Evolutionary conservation across 129 eudicot genomes (phyloP), one percentile per base, ranked within the genome.

Genomic region (Tagetes patula): DNA sequence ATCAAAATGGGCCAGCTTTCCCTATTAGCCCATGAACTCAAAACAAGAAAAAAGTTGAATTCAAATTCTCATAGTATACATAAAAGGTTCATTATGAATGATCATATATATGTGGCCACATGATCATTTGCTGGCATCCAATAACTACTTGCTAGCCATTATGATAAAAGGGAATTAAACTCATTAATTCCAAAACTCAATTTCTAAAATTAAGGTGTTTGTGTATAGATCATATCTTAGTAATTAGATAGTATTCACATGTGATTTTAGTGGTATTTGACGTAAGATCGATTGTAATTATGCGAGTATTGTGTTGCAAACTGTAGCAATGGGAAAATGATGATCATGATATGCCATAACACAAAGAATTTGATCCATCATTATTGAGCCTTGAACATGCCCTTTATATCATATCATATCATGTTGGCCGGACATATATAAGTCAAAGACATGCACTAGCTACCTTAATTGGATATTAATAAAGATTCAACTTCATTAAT

Each of bases 251-350:
- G 50, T 55, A 55, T 55, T 55, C 13, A 30, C 37, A 55, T 31
- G 31, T 60, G 14, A 4, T 67, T 40, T 42, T 67, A 76, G 80
- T 76, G 80, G 73, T 67, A 75, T 14, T 69, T 58, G 74, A 76
- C 70, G 70, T 69, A 76, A 76, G 80, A 75, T 75, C 33, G 80
- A 75, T 75, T 42, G 33, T 67, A 56, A 67, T 76, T 34, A 63
- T 55, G 58, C 27, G 55, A 31, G 34, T 54, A 65, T 76, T 76
- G 80, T 76, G 74, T 67, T 76, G 34, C 63, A 62, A 60, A 62
- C 80, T 75, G 74, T 75, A 66, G 59, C 47, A 76, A 76, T 75
- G 79, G 73, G 67, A 67, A 72, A 66, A 65, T 43, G 32, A 67
- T 76, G 49, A 76, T 34, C 62, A 59, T 58, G 37, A n/a, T 33